A percentile compares a stretch with the other conserved stretches of the same genome.
These are phyloP conservation scores for Eleusine coracana DNA, from an alignment of 176 grass and related monocot genomes.

Conservation along the genomic window DNA sequence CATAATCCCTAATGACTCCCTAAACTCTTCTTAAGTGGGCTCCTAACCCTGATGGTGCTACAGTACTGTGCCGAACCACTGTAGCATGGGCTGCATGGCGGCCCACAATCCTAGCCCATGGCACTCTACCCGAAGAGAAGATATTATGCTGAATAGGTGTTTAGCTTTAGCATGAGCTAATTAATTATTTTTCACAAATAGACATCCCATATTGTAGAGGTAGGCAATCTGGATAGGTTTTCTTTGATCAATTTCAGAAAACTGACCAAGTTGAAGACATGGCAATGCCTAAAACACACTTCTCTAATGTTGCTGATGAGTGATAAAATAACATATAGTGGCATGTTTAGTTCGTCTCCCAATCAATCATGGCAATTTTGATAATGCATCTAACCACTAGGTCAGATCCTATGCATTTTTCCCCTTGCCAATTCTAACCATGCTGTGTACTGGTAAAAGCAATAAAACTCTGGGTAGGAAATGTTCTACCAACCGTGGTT, in stretches of 20 bases:
- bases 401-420: not conserved
- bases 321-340: slow-evolving; percentile 1
- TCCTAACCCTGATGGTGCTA: too few relatives aligned
- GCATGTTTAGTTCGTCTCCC: too few relatives aligned
- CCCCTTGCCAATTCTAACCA: not conserved
- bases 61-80: too few relatives aligned
- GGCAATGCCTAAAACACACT: not conserved
- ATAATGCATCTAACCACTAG: not conserved
- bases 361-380: not conserved
- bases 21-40: too few relatives aligned
- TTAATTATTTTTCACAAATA: not conserved
- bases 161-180: not conserved
- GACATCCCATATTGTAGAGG: not conserved
- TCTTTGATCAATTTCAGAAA: not conserved
- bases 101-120: too few relatives aligned
- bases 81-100: too few relatives aligned
- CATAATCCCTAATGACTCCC: too few relatives aligned
- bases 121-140: too few relatives aligned
- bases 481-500: not conserved
- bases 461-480: not conserved
- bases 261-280: slow-evolving; percentile 13
- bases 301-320: slow-evolving; percentile 3
- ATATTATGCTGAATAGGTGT: not conserved
- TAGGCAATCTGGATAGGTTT: slow-evolving; percentile 2
- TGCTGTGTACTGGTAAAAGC: not conserved